Percentiles rank a stretch among this genome's conserved stretches.
Conservation (phyloP, 306 rosid species). For the Trichosanthes cucumerina region DNA sequence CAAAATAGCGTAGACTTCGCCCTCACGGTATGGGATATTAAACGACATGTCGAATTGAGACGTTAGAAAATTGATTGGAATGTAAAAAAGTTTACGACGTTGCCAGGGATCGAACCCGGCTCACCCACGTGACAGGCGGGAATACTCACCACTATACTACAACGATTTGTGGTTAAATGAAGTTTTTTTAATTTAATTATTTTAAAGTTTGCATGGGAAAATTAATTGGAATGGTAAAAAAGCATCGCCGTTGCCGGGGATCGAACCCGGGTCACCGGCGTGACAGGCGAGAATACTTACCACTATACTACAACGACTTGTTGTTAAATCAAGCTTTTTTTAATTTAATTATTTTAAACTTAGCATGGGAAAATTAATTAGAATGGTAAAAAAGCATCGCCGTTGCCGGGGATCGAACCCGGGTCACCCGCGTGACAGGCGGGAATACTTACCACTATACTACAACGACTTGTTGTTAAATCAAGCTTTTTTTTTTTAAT, state of each 20-base stretch:
- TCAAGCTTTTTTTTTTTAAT: no score
- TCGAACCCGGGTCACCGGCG: no score
- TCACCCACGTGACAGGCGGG: neutral
- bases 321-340: accelerated
- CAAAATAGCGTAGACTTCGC: neutral
- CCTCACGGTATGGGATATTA: neutral
- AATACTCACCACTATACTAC: neutral
- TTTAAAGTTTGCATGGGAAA: no score
- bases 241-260: conserved; percentile 9
- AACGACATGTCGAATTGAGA: neutral
- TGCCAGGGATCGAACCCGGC: neutral
- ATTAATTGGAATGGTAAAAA: no score
- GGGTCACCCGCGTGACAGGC: no score
- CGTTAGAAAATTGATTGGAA: neutral
- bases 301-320: conserved; percentile 35
- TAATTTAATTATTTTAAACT: no score
- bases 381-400: no score
- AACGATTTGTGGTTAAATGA: conserved; percentile 11
- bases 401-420: no score
- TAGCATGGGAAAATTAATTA: no score
- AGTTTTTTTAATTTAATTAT: no score
- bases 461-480: no score
- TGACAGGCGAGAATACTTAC: conserved; percentile 21
- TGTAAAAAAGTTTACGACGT: neutral
- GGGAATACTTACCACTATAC: no score